Percentiles rank a stretch among this genome's conserved stretches.
phyloP scores from a whole-genome alignment of 805 yeast genomes.

The Maudiozyma serrabonitensis region DNA sequence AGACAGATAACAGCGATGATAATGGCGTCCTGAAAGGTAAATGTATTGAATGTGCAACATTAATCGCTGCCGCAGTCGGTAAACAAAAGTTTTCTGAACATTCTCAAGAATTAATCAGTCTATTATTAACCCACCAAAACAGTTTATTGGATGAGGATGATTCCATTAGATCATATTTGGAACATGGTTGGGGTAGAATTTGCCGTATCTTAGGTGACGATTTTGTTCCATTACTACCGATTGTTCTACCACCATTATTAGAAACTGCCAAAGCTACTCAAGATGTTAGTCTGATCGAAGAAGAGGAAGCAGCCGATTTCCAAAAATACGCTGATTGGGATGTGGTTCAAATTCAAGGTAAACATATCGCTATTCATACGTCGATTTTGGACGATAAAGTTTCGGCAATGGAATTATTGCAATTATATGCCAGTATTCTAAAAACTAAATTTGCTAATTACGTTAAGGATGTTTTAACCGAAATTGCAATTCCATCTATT shows the following conservation, averaged over 20 bases:
- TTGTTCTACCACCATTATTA: conserved; percentile 82
- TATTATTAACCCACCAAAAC: conserved; percentile 65
- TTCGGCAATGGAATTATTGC: conserved; percentile 78
- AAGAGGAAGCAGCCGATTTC: conserved; percentile 77
- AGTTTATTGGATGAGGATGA: conserved; percentile 57
- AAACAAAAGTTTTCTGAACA: conserved; percentile 75
- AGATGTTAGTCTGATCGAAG: conserved; percentile 79
- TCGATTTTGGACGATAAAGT: conserved; percentile 92
- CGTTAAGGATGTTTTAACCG: conserved; percentile 66
- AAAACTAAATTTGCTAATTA: conserved; percentile 77
- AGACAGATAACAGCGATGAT: conserved; percentile 68
- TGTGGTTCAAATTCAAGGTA: conserved; percentile 81
- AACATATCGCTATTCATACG: conserved; percentile 89
- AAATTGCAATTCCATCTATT: conserved; percentile 77
- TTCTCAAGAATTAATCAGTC: conserved; percentile 59
- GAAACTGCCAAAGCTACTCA: conserved; percentile 82
- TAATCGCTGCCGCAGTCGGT: conserved; percentile 92
- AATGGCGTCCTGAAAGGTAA: conserved; percentile 78
- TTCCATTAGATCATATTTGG: conserved; percentile 76
- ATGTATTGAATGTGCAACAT: conserved; percentile 90
- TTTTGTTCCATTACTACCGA: conserved; percentile 72
- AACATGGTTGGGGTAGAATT: conserved; percentile 93
- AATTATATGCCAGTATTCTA: conserved; percentile 75
- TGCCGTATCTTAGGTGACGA: conserved; percentile 80
- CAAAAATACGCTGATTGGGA: conserved; percentile 91